Evolutionary conservation across 306 rosid genomes (phyloP), one percentile per base, ranked within the genome.

Genomic region (Castanea sativa): DNA sequence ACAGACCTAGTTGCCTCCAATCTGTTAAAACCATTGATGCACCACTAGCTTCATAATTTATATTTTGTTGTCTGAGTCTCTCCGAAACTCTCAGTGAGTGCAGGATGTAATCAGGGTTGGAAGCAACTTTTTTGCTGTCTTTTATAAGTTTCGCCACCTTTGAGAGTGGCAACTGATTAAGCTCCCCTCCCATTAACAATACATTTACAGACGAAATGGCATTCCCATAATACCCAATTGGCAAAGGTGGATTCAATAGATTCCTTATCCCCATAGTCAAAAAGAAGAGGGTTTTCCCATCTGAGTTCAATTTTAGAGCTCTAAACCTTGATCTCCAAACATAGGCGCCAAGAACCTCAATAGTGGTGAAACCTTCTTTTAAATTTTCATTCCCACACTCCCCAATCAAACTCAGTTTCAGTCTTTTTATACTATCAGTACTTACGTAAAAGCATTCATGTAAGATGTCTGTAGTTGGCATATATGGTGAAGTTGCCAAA

Each of bases 151-250:
- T 83, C 74, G 78, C 86, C 25, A 82, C 41, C 70, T 85, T 84
- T 6, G 75, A 71, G 29, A 87, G 82, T 59, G 90, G 90, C 4
- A 12, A 69, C 43, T 85, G 87, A 23, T 78, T 45, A 35, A 89
- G 89, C 3, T 89, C 92, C 74, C 76, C 87, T 67, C 86, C 89
- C 20, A 73, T 71, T 23, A 85, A 33, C 76, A 81, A 86, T 18
- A 81, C 82, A 55, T 49, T 1, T 30, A 85, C 18, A 53, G 74
- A 70, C 16, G 79, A 81, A 79, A 89, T 74, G 15, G 92, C 92
- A 72, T 89, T 89, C 23, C 92, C 92, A 76, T 89, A 89, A 76
- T 89, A 89, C 80, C 90, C 92, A 15, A 78, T 79, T 25, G 88
- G 82, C 82, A 89, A 76, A 38, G 92, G 89, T 53, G 90, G 87